These are phyloP conservation scores for Coelastrella sp. DNA, from an alignment of 139 green algal genomes.

Conservation along the genomic window DNA sequence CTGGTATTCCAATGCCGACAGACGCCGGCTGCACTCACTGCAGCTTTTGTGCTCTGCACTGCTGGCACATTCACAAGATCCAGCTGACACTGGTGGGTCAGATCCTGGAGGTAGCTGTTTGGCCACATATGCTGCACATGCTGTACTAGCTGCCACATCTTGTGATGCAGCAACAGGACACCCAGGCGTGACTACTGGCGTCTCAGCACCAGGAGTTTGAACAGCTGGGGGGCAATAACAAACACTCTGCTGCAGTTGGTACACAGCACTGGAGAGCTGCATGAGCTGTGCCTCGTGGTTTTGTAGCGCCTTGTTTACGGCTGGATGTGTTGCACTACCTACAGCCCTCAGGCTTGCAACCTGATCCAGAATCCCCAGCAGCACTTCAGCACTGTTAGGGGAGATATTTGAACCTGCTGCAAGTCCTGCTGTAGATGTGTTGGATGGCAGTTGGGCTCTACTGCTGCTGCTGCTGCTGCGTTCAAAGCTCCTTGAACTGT, in stretches of 20 bases:
- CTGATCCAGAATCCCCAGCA: constrained; percentile 44
- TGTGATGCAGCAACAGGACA: background rate
- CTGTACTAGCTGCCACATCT: background rate
- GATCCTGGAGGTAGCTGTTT: no score
- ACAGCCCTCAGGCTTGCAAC: constrained; percentile 33
- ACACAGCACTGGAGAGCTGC: background rate
- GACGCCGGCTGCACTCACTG: constrained; percentile 2
- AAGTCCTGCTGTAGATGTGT: background rate
- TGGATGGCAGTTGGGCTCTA: background rate
- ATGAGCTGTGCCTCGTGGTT: constrained; percentile 20
- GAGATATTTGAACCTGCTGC: no score
- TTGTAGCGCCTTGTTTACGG: constrained; percentile 9
- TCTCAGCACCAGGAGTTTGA: background rate
- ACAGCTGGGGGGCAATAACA: background rate
- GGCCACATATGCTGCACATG: background rate
- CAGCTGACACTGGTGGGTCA: no score
- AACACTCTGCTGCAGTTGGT: constrained; percentile 19
- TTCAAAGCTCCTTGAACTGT: no score
- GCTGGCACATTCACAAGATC: background rate
- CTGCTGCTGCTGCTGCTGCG: background rate
- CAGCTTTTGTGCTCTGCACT: background rate
- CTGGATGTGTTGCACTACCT: constrained; percentile 44
- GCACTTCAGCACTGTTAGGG: background rate
- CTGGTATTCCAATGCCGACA: constrained; percentile 3
- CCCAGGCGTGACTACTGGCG: background rate